A percentile compares a stretch with the other conserved stretches of the same genome.
Conservation (phyloP, 352 stramenopile genomes). For the Hyaloperonospora arabidopsidis region DNA sequence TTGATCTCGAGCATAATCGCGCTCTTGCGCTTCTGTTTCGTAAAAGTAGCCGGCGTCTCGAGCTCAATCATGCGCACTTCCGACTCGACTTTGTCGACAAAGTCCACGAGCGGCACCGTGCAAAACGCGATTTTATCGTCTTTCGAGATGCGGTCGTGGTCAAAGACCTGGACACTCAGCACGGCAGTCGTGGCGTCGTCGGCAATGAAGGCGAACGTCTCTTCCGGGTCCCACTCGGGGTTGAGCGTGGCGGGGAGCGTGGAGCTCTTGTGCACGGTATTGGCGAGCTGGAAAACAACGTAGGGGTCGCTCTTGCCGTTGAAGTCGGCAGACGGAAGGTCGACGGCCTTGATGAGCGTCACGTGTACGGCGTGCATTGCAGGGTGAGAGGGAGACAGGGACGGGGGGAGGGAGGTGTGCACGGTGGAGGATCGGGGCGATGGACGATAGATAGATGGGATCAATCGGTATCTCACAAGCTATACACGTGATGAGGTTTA, state of each 20-base stretch:
- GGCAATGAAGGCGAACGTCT: conserved; percentile 59
- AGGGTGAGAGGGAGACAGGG: neutral
- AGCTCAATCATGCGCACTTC: conserved; percentile 67
- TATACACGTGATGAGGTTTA: too few relatives aligned
- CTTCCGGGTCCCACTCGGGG: conserved; percentile 55
- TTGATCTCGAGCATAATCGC: conserved; percentile 70
- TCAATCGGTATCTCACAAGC: too few relatives aligned
- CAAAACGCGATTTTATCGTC: conserved; percentile 73
- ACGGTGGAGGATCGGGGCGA: neutral
- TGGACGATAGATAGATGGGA: too few relatives aligned
- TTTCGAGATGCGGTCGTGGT: conserved; percentile 67
- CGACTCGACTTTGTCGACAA: conserved; percentile 32
- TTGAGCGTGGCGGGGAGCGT: conserved; percentile 50
- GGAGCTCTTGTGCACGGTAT: conserved; percentile 62
- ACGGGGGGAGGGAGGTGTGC: neutral
- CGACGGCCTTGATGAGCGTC: conserved; percentile 57
- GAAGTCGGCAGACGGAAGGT: conserved; percentile 66
- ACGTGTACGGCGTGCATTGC: conserved; percentile 58
- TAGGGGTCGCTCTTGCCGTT: conserved; percentile 84
- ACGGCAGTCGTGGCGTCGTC: conserved; percentile 46
- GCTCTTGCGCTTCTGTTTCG: conserved; percentile 63
- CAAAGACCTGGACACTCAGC: conserved; percentile 60
- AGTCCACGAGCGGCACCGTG: conserved; percentile 41
- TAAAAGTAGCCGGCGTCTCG: conserved; percentile 37
- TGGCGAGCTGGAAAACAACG: conserved; percentile 62